Evolutionary conservation across 768 basidiomycete genomes (phyloP).

Genomic region (Xerocomellus intermedius): DNA sequence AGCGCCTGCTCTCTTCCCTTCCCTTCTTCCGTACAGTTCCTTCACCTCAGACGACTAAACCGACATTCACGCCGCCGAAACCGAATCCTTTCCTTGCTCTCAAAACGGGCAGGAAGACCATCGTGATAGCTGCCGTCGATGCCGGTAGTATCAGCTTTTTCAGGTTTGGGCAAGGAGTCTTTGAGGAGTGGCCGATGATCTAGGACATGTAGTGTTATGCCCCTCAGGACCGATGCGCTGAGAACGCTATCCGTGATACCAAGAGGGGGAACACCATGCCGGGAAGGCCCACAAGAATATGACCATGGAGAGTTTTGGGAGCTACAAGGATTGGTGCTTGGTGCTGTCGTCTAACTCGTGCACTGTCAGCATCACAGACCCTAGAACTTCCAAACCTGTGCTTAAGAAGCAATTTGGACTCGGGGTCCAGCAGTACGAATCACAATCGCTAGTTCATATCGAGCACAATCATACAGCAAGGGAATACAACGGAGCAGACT

Average conservation of each 20-base stretch:
- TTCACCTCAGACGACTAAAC: constrained; percentile 24
- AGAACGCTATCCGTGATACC: not conserved
- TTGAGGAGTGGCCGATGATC: constrained; percentile 79
- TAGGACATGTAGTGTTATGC: constrained; percentile 1
- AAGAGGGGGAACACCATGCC: not conserved
- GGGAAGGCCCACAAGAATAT: not conserved
- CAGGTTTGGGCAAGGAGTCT: constrained; percentile 80
- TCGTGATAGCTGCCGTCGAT: constrained; percentile 88
- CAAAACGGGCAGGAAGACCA: constrained; percentile 78
- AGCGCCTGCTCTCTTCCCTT: constrained; percentile 5
- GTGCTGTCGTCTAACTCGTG: not conserved
- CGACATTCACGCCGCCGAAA: constrained; percentile 33
- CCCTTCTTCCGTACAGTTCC: not conserved
- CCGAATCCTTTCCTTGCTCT: constrained; percentile 77
- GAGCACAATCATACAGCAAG: too few species aligned
- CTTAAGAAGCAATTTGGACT: too few species aligned
- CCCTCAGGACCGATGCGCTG: not conserved
- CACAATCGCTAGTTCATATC: too few species aligned
- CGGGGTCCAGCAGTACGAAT: too few species aligned
- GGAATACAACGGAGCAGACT: too few species aligned
- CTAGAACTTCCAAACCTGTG: too few species aligned
- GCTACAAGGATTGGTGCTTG: too few species aligned
- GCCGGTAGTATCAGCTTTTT: constrained; percentile 86
- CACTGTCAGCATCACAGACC: too few species aligned
- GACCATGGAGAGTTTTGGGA: too few species aligned